Conservation (phyloP, 495 filamentous ascomycete genomes). For the Neurospora sp. region DNA sequence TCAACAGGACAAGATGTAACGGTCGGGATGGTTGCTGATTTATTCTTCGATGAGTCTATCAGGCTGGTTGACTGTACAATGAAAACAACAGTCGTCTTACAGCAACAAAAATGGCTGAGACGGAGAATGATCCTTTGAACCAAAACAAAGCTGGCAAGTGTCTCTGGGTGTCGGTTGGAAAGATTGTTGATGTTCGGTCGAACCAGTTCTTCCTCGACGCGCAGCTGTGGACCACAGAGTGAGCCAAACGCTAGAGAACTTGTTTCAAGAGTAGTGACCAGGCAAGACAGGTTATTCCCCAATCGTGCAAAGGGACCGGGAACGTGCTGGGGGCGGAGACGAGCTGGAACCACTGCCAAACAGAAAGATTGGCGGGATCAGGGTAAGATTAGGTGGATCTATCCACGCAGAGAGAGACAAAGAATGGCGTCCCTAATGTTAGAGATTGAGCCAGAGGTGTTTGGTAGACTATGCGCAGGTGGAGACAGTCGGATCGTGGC, state of each 20-base stretch:
- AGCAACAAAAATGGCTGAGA: not conserved
- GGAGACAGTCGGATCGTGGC: slow-evolving; percentile 12
- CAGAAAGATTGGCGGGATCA: not conserved
- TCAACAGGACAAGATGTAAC: not conserved
- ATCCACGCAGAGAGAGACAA: slow-evolving; percentile 12
- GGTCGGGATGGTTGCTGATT: not conserved
- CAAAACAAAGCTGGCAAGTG: not conserved
- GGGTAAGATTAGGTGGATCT: slow-evolving; percentile 10
- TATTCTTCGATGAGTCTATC: not conserved
- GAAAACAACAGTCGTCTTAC: not conserved
- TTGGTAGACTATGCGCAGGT: slow-evolving; percentile 8
- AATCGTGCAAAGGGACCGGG: slow-evolving; percentile 1
- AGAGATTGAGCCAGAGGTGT: slow-evolving; percentile 8
- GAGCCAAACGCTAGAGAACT: not conserved
- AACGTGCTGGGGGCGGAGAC: slow-evolving; percentile 12
- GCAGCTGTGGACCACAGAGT: not conserved
- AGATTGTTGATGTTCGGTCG: not conserved
- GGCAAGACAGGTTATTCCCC: not conserved
- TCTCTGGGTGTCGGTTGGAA: not conserved
- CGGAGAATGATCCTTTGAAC: not conserved
- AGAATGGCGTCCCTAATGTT: slow-evolving; percentile 11
- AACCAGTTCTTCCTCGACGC: not conserved
- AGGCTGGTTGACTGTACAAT: not conserved
- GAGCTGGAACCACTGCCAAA: slow-evolving; percentile 10
- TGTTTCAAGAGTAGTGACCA: not conserved